Evolutionary conservation across 31 red algal genomes (phyloP).

Genomic region (Endocladia muricata): DNA sequence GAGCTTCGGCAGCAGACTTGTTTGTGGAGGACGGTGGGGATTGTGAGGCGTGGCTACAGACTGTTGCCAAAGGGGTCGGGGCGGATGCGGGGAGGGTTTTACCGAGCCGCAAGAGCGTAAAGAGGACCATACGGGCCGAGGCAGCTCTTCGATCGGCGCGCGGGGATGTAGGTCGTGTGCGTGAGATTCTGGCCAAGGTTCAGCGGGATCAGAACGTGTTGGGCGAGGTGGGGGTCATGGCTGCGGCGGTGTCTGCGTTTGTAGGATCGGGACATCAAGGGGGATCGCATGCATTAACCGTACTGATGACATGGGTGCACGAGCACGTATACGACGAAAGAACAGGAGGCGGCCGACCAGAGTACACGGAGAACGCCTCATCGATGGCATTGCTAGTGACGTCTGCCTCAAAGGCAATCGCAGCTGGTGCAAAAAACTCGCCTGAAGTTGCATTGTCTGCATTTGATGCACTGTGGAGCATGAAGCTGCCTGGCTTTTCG

Average conservation of each 20-base stretch:
- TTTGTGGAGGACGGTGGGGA: conserved; percentile 31
- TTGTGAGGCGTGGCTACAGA: neutral
- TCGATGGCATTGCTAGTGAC: conserved; percentile 58
- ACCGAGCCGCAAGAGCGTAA: neutral
- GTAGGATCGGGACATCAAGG: conserved; percentile 22
- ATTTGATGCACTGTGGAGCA: conserved; percentile 29
- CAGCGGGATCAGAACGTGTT: conserved; percentile 8
- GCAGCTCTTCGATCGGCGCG: conserved; percentile 15
- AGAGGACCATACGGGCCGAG: conserved; percentile 3
- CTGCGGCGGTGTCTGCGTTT: conserved; percentile 37
- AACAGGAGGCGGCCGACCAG: neutral
- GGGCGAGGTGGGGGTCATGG: conserved; percentile 33
- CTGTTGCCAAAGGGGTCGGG: neutral
- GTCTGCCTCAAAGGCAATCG: conserved; percentile 34
- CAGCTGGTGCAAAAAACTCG: conserved; percentile 18
- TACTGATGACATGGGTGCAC: conserved; percentile 46
- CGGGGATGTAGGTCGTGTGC: conserved; percentile 11
- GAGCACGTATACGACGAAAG: conserved; percentile 22
- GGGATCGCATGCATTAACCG: conserved; percentile 12
- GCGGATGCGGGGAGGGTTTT: neutral
- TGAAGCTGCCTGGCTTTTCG: conserved; percentile 36
- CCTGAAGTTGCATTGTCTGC: conserved; percentile 33
- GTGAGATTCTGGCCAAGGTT: conserved; percentile 11
- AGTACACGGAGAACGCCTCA: conserved; percentile 38
- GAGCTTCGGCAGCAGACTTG: conserved; percentile 3